These are phyloP conservation scores for Eimeria mitis DNA, from an alignment of 169 alveolate species.

Conservation along the genomic window DNA sequence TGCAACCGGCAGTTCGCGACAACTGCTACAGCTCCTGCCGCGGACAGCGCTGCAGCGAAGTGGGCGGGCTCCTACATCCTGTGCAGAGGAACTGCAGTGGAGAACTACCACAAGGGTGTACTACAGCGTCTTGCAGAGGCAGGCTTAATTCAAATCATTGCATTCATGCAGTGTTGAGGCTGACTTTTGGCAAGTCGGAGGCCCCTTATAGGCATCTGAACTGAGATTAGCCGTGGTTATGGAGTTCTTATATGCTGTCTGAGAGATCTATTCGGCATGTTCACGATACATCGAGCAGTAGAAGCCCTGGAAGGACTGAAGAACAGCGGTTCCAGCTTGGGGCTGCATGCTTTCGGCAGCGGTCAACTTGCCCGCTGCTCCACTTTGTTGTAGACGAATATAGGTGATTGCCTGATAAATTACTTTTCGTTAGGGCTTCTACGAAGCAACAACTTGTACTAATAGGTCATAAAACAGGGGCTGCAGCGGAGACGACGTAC, in stretches of 20 bases:
- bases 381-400: neutral
- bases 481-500: neutral
- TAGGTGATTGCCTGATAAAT: neutral
- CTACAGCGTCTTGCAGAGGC: neutral
- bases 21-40: neutral
- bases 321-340: neutral
- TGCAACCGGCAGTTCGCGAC: neutral
- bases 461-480: neutral
- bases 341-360: slow-evolving; percentile 67
- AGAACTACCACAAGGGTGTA: neutral
- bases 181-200: neutral
- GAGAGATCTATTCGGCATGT: neutral
- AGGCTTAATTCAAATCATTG: neutral
- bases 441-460: neutral
- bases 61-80: neutral
- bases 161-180: neutral
- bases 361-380: neutral
- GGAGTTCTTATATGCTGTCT: neutral
- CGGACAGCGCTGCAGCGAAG: neutral
- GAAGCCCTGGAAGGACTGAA: neutral
- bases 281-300: neutral
- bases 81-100: neutral
- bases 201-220: neutral
- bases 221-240: neutral
- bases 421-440: neutral